phyloP scores from a whole-genome alignment of 164 flowering plant species.

The Berberis thunbergii region DNA sequence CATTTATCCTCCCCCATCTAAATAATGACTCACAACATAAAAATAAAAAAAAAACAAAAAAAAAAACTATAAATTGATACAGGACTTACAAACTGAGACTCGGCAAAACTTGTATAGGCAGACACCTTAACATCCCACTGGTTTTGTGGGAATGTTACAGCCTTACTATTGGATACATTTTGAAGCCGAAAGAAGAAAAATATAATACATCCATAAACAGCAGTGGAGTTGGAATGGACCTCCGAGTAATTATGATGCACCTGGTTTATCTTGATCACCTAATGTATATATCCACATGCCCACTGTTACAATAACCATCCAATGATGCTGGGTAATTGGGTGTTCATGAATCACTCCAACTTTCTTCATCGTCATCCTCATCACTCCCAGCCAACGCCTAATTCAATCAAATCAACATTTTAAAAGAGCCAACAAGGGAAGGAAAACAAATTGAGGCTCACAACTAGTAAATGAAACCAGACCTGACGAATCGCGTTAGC shows the following conservation, averaged over 20 bases:
- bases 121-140: slow-evolving; percentile 14
- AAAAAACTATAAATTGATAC: background rate
- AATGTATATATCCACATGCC: too few species aligned
- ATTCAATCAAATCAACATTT: background rate
- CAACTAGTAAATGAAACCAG: background rate
- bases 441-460: slow-evolving; percentile 6
- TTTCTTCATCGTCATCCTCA: slow-evolving; percentile 70
- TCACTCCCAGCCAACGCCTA: slow-evolving; percentile 90
- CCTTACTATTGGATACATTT: slow-evolving; percentile 7
- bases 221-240: background rate
- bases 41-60: background rate
- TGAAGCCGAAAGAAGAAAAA: background rate
- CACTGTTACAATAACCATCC: background rate
- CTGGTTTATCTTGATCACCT: background rate
- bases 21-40: background rate
- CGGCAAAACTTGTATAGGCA: slow-evolving; percentile 1
- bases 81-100: background rate
- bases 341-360: slow-evolving; percentile 75
- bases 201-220: slow-evolving; percentile 8
- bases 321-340: background rate
- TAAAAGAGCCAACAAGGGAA: background rate
- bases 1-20: background rate
- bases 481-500: slow-evolving; percentile 98
- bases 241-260: background rate
- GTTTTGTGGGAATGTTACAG: slow-evolving; percentile 11